These are phyloP conservation scores for Macrotyloma uniflorum DNA, from an alignment of 306 rosid species.

Conservation along the genomic window DNA sequence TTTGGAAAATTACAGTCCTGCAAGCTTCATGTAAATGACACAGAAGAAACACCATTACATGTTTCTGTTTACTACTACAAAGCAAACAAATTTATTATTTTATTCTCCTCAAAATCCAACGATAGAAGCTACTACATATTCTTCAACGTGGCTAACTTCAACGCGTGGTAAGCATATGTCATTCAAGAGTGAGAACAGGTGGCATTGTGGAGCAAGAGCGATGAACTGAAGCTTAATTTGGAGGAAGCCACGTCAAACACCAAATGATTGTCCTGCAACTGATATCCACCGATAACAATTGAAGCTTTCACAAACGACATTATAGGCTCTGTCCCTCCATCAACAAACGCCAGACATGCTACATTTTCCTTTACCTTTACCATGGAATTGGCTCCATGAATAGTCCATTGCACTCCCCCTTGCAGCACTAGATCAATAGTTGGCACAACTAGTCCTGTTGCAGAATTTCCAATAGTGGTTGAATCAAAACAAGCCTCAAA, in stretches of 20 bases:
- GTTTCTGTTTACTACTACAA: not conserved
- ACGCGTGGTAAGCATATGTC: not conserved
- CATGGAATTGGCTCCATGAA: slow-evolving; percentile 40
- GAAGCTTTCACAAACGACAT: slow-evolving; percentile 23
- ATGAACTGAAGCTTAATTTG: slow-evolving; percentile 24
- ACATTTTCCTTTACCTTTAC: slow-evolving; percentile 34
- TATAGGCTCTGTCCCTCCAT: slow-evolving; percentile 34
- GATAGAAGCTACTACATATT: not conserved
- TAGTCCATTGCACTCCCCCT: slow-evolving; percentile 34
- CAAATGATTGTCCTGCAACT: slow-evolving; percentile 27
- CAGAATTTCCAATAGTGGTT: not conserved
- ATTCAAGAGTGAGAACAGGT: slow-evolving; percentile 21
- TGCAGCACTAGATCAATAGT: slow-evolving; percentile 37
- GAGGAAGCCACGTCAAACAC: slow-evolving; percentile 32
- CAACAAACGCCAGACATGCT: slow-evolving; percentile 39
- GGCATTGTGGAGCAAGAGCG: slow-evolving; percentile 17
- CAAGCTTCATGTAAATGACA: not conserved
- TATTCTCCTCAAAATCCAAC: not conserved
- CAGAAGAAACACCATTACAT: not conserved
- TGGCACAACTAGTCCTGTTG: slow-evolving; percentile 28
- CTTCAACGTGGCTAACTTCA: not conserved
- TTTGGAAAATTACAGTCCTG: not conserved
- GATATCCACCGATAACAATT: slow-evolving; percentile 37
- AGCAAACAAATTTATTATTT: not conserved
- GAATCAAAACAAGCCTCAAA: slow-evolving; percentile 44